Percentiles rank a stretch among this genome's conserved stretches.
These are phyloP conservation scores for Epichloe festucae DNA, from an alignment of 2,329 filamentous ascomycete genomes.

Conservation along the genomic window DNA sequence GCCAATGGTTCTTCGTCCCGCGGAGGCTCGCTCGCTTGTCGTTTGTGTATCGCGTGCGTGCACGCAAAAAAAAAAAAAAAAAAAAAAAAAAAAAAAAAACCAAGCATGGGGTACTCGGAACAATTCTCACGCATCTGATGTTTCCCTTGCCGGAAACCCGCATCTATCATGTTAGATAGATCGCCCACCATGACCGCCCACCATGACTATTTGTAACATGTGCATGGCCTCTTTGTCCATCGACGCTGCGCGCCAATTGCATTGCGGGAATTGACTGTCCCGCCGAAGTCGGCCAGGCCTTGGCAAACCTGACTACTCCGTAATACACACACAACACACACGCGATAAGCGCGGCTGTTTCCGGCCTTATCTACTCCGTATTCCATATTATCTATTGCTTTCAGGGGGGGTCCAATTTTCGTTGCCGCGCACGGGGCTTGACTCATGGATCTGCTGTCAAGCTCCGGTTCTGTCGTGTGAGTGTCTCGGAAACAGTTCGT, in stretches of 20 bases:
- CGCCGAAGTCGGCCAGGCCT: conserved; percentile 11
- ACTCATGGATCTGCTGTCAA: conserved; percentile 7
- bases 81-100: no score
- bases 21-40: no score
- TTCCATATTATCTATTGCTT: not conserved
- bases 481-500: not conserved
- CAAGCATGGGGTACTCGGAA: no score
- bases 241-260: conserved; percentile 7
- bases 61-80: no score
- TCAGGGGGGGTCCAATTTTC: conserved; percentile 3
- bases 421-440: conserved; percentile 1
- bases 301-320: not conserved
- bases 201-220: no score
- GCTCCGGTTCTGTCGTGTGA: not conserved
- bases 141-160: not conserved
- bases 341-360: not conserved
- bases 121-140: not conserved
- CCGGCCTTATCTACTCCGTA: not conserved
- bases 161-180: not conserved
- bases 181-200: no score
- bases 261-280: conserved; percentile 1
- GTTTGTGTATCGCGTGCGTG: no score
- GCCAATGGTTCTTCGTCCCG: no score
- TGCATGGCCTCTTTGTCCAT: not conserved
- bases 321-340: not conserved